Percentiles rank a stretch among this genome's conserved stretches.
phyloP scores from a whole-genome alignment of 495 filamentous ascomycete genomes.

The Aspergillus sclerotioniger region DNA sequence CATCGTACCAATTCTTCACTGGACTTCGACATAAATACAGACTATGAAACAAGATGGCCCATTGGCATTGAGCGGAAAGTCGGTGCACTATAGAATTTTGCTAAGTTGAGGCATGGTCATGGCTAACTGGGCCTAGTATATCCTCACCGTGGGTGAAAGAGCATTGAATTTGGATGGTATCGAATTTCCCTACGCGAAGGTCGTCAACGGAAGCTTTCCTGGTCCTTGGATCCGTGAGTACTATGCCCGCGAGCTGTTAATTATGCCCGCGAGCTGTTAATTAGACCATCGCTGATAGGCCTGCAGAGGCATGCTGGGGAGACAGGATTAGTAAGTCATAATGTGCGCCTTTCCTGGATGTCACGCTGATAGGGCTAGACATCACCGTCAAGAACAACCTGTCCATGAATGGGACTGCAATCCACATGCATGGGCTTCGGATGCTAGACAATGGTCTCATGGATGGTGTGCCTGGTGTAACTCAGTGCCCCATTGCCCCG shows the following conservation, averaged over 20 bases:
- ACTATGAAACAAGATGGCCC: neutral
- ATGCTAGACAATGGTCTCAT: conserved; percentile 42
- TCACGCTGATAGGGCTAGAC: neutral
- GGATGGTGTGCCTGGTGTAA: conserved; percentile 64
- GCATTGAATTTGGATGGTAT: neutral
- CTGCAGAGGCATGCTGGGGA: conserved; percentile 17
- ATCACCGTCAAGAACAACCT: conserved; percentile 42
- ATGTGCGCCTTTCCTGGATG: too few relatives aligned
- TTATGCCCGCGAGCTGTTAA: too few relatives aligned
- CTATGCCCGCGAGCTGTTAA: neutral
- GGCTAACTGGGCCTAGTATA: neutral
- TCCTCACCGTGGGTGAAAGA: neutral
- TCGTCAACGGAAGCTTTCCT: conserved; percentile 66
- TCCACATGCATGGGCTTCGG: conserved; percentile 50
- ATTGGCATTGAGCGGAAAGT: neutral
- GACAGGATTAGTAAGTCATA: conserved; percentile 1
- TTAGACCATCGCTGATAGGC: neutral
- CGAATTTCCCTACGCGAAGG: conserved; percentile 19
- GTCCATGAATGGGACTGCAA: conserved; percentile 52
- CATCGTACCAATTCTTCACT: neutral
- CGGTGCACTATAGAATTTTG: neutral
- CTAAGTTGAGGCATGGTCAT: neutral
- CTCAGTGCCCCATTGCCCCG: conserved; percentile 63
- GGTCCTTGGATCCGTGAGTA: conserved; percentile 42
- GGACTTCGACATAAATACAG: neutral